Evolutionary conservation across 345 rosid species (phyloP).

Genomic region (rapeseed (Brassica napus)): Da-Ae NC_063442.1:36620001-36620500

Average conservation of each 20-base stretch:
- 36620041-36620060: slow-evolving; percentile 54
- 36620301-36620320: slow-evolving; percentile 2
- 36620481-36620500: neutral
- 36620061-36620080: slow-evolving; percentile 92
- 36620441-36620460: neutral
- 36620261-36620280: neutral
- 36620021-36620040: neutral
- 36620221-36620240: slow-evolving; percentile 90
- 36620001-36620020: neutral
- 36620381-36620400: slow-evolving; percentile 59
- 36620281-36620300: neutral
- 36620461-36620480: neutral
- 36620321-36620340: slow-evolving; percentile 53
- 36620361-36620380: slow-evolving; percentile 95
- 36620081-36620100: slow-evolving; percentile 53
- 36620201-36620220: slow-evolving; percentile 70
- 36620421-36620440: slow-evolving; percentile 77
- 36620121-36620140: neutral
- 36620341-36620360: slow-evolving; percentile 97
- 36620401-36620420: slow-evolving; percentile 94
- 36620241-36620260: neutral
- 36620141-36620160: neutral
- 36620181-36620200: slow-evolving; percentile 73
- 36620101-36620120: neutral
- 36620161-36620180: slow-evolving; percentile 55